Evolutionary conservation across 805 yeast species (phyloP).

Genomic region (Candida manassasensis): DNA sequence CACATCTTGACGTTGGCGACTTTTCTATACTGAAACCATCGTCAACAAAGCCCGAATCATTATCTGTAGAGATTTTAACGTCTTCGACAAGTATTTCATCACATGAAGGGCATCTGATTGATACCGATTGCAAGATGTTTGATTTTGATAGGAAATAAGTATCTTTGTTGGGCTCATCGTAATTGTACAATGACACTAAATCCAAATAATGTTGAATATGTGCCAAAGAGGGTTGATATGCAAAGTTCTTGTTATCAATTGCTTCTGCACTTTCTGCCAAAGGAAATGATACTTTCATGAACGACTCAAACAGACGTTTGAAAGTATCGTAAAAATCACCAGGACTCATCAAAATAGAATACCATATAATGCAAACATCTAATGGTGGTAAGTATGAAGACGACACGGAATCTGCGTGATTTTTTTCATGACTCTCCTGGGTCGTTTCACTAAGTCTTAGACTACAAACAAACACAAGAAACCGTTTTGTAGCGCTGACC

Average conservation of each 20-base stretch:
- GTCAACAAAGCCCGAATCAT: constrained; percentile 13
- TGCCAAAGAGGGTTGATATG: constrained; percentile 8
- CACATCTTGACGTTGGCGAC: constrained; percentile 5
- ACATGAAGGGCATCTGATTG: constrained; percentile 14
- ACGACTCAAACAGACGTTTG: constrained; percentile 11
- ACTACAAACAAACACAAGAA: constrained; percentile 12
- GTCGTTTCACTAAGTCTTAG: neutral
- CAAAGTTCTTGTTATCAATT: constrained; percentile 11
- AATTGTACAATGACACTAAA: constrained; percentile 5
- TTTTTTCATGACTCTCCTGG: neutral
- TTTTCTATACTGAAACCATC: constrained; percentile 6
- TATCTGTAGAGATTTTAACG: constrained; percentile 9
- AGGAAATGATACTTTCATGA: constrained; percentile 16
- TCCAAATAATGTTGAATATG: constrained; percentile 7
- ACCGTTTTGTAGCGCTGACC: constrained; percentile 14
- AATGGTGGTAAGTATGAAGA: constrained; percentile 15
- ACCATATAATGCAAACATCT: constrained; percentile 19
- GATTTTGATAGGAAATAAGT: constrained; percentile 4
- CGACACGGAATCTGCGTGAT: too few species aligned
- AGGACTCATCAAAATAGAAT: constrained; percentile 16
- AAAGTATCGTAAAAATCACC: constrained; percentile 13
- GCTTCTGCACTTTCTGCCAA: constrained; percentile 8
- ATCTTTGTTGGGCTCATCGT: constrained; percentile 1
- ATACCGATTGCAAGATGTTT: constrained; percentile 4
- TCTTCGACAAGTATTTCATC: constrained; percentile 6